A percentile compares a stretch with the other conserved stretches of the same genome.
Conservation (phyloP, 805 yeast species). For the Suhomyces sp. region DNA sequence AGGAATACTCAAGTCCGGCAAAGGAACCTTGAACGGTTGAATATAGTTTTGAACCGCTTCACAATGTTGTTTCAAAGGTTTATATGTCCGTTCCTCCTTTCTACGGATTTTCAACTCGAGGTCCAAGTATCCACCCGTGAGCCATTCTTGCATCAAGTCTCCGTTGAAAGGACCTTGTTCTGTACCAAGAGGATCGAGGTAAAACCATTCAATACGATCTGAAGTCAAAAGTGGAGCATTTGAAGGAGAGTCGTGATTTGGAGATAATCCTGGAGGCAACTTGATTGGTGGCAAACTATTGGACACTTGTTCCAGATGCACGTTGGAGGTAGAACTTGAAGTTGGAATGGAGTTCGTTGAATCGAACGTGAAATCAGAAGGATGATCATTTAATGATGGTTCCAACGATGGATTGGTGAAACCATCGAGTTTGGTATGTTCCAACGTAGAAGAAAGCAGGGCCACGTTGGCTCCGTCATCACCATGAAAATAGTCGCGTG, state of each 20-base stretch:
- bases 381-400: neutral
- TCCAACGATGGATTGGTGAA: neutral
- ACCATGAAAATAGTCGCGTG: too few relatives aligned
- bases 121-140: conserved; percentile 55
- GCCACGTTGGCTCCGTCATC: neutral
- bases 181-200: conserved; percentile 65
- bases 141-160: conserved; percentile 77
- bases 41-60: conserved; percentile 45
- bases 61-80: conserved; percentile 54
- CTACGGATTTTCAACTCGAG: conserved; percentile 58
- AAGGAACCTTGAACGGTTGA: conserved; percentile 64
- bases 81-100: conserved; percentile 50
- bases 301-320: too few relatives aligned
- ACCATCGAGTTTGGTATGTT: neutral
- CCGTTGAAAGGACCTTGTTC: conserved; percentile 85
- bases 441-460: neutral
- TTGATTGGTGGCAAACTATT: neutral
- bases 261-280: conserved; percentile 10
- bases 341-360: neutral
- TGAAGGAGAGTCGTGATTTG: conserved; percentile 3
- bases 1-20: conserved; percentile 33
- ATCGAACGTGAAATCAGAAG: too few relatives aligned
- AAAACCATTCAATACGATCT: conserved; percentile 60
- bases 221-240: conserved; percentile 29
- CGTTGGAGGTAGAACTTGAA: neutral